These are phyloP conservation scores for Yamadazyma insecticola DNA, from an alignment of 805 yeast genomes.

Conservation along the genomic window DNA sequence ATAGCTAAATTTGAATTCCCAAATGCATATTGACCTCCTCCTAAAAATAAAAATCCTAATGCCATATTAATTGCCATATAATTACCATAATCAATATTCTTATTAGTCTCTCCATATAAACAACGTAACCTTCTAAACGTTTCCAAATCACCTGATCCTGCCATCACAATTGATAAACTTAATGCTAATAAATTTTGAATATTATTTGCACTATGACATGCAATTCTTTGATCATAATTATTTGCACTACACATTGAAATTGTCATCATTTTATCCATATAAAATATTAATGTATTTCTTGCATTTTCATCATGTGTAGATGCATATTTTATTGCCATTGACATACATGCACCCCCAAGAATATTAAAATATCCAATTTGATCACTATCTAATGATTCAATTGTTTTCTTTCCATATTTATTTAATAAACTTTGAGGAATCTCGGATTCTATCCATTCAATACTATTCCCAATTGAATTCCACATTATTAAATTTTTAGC, in stretches of 20 bases:
- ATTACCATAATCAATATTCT: constrained; percentile 54
- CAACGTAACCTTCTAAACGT: constrained; percentile 68
- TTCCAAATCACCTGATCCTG: constrained; percentile 87
- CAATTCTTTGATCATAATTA: constrained; percentile 55
- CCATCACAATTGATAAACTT: constrained; percentile 71
- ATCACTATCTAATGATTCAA: constrained; percentile 46
- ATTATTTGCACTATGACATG: constrained; percentile 49
- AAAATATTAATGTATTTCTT: constrained; percentile 50
- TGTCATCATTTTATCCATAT: constrained; percentile 48
- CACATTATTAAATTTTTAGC: constrained; percentile 68
- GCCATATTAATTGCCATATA: constrained; percentile 78
- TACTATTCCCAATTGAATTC: constrained; percentile 50
- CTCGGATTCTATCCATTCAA: constrained; percentile 53
- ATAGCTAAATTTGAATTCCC: constrained; percentile 57
- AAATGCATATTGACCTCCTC: constrained; percentile 89
- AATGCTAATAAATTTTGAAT: constrained; percentile 58
- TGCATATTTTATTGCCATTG: constrained; percentile 74
- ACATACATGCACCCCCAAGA: constrained; percentile 68
- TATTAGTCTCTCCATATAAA: constrained; percentile 55
- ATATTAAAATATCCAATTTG: constrained; percentile 59
- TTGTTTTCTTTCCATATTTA: constrained; percentile 15
- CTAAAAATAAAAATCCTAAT: constrained; percentile 81
- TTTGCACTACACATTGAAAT: constrained; percentile 38
- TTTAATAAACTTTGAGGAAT: constrained; percentile 45
- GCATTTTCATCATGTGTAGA: constrained; percentile 58